These are phyloP conservation scores for Volvox carteri DNA, from an alignment of 163 green algal genomes.

Conservation along the genomic window DNA sequence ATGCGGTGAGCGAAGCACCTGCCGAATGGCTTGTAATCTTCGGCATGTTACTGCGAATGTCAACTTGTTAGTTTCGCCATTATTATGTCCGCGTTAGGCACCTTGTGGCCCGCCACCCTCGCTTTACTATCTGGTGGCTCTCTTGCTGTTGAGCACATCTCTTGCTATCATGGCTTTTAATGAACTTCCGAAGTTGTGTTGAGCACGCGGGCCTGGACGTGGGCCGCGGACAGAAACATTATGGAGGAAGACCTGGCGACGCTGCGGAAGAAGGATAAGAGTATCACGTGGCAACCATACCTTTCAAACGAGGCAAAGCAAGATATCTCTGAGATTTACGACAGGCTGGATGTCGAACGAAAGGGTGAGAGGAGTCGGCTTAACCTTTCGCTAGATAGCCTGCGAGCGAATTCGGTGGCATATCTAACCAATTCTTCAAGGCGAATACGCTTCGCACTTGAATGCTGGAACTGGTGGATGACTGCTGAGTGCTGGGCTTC, in stretches of 20 bases:
- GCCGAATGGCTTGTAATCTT: no score
- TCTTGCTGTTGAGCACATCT: background rate
- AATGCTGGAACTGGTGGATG: background rate
- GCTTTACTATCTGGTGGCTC: background rate
- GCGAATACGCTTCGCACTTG: background rate
- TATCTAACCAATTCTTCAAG: background rate
- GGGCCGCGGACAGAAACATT: background rate
- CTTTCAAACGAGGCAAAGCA: slow-evolving; percentile 4
- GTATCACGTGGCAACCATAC: slow-evolving; percentile 38
- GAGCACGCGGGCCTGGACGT: background rate
- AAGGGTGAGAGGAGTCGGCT: slow-evolving; percentile 19
- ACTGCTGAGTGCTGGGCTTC: background rate
- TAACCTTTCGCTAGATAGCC: background rate
- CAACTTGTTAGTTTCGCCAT: background rate
- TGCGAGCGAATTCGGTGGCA: background rate
- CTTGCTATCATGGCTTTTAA: background rate
- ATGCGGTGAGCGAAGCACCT: no score
- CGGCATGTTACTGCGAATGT: background rate
- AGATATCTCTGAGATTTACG: slow-evolving; percentile 39
- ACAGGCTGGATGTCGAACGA: background rate
- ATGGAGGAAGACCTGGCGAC: background rate
- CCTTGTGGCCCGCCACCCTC: background rate
- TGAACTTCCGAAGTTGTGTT: background rate
- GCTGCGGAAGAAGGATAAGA: slow-evolving; percentile 7
- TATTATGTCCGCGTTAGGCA: background rate